Evolutionary conservation across 2,329 filamentous ascomycete genomes (phyloP).

Genomic region (Pseudopyricularia cyperi): DNA sequence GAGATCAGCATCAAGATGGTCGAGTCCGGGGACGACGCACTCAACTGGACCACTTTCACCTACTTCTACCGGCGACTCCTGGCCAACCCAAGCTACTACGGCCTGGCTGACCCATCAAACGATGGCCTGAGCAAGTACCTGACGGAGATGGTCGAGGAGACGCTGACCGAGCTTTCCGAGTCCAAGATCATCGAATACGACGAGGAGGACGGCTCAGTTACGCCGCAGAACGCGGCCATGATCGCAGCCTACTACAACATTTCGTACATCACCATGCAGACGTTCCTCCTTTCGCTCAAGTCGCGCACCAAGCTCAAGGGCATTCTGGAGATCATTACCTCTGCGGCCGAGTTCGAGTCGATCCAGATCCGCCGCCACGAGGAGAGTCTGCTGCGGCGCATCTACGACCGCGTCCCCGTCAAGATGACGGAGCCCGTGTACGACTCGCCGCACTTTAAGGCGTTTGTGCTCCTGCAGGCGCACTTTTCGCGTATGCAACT

Average conservation of each 20-base stretch:
- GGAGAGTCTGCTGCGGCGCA: slow-evolving; percentile 71
- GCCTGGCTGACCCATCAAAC: slow-evolving; percentile 74
- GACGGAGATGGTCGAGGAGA: slow-evolving; percentile 88
- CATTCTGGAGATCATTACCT: slow-evolving; percentile 91
- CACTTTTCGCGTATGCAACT: slow-evolving; percentile 97
- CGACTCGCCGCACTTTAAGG: slow-evolving; percentile 96
- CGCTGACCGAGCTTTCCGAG: slow-evolving; percentile 77
- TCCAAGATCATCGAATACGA: slow-evolving; percentile 94
- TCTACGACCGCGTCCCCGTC: slow-evolving; percentile 88
- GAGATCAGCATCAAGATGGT: slow-evolving; percentile 96
- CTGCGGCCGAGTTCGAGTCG: slow-evolving; percentile 89
- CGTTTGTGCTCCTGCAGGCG: slow-evolving; percentile 90
- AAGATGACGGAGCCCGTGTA: slow-evolving; percentile 82
- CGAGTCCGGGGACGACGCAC: slow-evolving; percentile 86
- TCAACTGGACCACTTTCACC: slow-evolving; percentile 97
- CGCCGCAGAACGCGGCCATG: slow-evolving; percentile 90
- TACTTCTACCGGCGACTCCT: slow-evolving; percentile 94
- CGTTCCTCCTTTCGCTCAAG: slow-evolving; percentile 82
- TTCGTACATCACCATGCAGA: slow-evolving; percentile 98
- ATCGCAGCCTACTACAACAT: slow-evolving; percentile 99
- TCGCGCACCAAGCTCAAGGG: slow-evolving; percentile 90
- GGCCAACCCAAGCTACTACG: slow-evolving; percentile 94
- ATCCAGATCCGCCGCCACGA: slow-evolving; percentile 93
- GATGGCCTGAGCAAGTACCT: slow-evolving; percentile 89
- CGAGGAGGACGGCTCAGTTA: slow-evolving; percentile 80